Percentiles rank a stretch among this genome's conserved stretches.
Conservation (phyloP, 202 grass and related monocot species). For the Zoysia matrella region DNA sequence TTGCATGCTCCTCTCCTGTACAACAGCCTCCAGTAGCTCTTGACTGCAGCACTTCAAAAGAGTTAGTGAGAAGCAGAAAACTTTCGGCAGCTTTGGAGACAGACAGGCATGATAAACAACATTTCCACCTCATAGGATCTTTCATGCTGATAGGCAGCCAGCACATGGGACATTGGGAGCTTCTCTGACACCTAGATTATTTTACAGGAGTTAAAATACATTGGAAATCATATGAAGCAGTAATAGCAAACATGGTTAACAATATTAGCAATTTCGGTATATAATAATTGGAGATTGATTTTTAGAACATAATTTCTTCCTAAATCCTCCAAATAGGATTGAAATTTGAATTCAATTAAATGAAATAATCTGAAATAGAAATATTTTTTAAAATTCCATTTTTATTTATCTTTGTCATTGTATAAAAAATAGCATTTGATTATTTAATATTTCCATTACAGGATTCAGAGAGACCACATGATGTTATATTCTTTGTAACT, state of each 20-base stretch:
- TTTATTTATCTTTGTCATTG: neutral
- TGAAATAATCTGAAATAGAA: too few species aligned
- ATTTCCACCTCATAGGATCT: conserved; percentile 66
- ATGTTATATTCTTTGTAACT: conserved; percentile 8
- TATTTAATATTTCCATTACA: neutral
- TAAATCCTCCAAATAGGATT: neutral
- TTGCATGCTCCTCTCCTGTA: conserved; percentile 68
- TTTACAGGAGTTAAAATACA: neutral
- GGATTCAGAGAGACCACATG: neutral
- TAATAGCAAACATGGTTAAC: neutral
- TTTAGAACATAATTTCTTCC: neutral
- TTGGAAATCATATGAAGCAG: neutral
- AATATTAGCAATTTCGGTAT: neutral
- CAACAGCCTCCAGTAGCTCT: conserved; percentile 81
- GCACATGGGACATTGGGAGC: too few species aligned
- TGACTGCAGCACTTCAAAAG: conserved; percentile 54
- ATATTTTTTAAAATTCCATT: too few species aligned
- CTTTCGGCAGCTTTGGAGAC: neutral
- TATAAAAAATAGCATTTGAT: neutral
- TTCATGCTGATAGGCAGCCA: conserved; percentile 80
- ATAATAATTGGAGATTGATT: neutral
- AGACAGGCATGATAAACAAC: conserved; percentile 22
- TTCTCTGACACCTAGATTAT: too few species aligned
- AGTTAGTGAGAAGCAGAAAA: conserved; percentile 19
- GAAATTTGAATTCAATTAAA: too few species aligned